phyloP scores from a whole-genome alignment of 305 asterid species.

The Solanum hybrid region DNA sequence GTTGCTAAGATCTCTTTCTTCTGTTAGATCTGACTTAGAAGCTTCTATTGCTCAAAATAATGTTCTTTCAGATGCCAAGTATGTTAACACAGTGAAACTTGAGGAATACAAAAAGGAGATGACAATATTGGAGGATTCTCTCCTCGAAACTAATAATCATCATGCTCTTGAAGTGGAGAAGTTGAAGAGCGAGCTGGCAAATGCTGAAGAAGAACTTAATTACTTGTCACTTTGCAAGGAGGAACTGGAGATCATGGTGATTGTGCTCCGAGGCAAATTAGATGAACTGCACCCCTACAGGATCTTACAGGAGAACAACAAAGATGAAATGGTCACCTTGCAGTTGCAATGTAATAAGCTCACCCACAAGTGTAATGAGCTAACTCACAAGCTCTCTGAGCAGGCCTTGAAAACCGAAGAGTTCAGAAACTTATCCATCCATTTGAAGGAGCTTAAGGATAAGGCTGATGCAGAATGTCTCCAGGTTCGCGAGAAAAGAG shows the following conservation, averaged over 20 bases:
- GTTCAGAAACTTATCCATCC: constrained; percentile 63
- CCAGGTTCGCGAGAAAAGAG: constrained; percentile 49
- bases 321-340: constrained; percentile 34
- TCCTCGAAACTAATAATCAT: constrained; percentile 23
- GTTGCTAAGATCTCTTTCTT: constrained; percentile 27
- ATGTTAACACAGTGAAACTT: constrained; percentile 23
- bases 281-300: constrained; percentile 32
- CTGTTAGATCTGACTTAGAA: constrained; percentile 48
- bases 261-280: constrained; percentile 44
- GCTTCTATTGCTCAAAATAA: constrained; percentile 36
- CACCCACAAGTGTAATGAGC: constrained; percentile 44
- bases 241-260: constrained; percentile 51
- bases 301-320: constrained; percentile 31
- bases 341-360: constrained; percentile 45
- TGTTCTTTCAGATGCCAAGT: constrained; percentile 48
- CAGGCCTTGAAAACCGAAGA: constrained; percentile 75
- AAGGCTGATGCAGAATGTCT: constrained; percentile 71
- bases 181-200: constrained; percentile 26
- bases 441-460: constrained; percentile 81
- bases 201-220: constrained; percentile 43
- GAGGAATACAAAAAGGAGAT: constrained; percentile 39
- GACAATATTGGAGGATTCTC: constrained; percentile 15
- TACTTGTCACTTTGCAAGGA: constrained; percentile 39
- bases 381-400: constrained; percentile 58
- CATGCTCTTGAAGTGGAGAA: constrained; percentile 33